Conservation (phyloP, 1,139 yeast genomes). For the Spencermartinsiella ligniputridi region DNA sequence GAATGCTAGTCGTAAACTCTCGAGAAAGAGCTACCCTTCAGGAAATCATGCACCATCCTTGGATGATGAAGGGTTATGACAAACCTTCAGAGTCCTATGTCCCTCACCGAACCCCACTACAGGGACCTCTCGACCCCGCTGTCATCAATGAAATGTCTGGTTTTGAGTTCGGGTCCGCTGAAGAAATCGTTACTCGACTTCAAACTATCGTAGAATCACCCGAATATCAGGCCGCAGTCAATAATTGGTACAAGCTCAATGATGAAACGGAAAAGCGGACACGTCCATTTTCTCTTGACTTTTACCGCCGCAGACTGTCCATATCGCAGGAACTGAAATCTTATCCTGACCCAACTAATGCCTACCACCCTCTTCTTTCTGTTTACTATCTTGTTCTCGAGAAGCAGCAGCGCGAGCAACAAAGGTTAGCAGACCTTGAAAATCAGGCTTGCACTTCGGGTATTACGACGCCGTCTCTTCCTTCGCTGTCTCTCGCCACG, state of each 20-base stretch:
- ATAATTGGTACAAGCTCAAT: constrained; percentile 52
- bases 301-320: constrained; percentile 19
- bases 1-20: constrained; percentile 93
- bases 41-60: constrained; percentile 84
- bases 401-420: constrained; percentile 62
- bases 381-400: constrained; percentile 84
- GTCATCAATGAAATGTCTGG: constrained; percentile 73
- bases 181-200: constrained; percentile 56
- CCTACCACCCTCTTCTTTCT: constrained; percentile 84
- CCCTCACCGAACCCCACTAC: constrained; percentile 72
- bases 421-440: constrained; percentile 16
- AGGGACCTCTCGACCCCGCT: constrained; percentile 64
- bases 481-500: constrained; percentile 3
- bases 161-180: constrained; percentile 70
- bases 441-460: constrained; percentile 1
- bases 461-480: constrained; percentile 4
- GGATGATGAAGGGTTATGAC: constrained; percentile 92
- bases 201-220: constrained; percentile 57
- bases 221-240: constrained; percentile 62
- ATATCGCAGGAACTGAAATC: constrained; percentile 1
- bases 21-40: constrained; percentile 68
- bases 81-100: constrained; percentile 64
- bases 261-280: constrained; percentile 8
- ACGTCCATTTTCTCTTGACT: constrained; percentile 8
- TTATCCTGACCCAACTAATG: constrained; percentile 73